Percentiles rank a stretch among this genome's conserved stretches.
Conservation (phyloP, 768 basidiomycete species). For the Naganishia vishniacii region DNA sequence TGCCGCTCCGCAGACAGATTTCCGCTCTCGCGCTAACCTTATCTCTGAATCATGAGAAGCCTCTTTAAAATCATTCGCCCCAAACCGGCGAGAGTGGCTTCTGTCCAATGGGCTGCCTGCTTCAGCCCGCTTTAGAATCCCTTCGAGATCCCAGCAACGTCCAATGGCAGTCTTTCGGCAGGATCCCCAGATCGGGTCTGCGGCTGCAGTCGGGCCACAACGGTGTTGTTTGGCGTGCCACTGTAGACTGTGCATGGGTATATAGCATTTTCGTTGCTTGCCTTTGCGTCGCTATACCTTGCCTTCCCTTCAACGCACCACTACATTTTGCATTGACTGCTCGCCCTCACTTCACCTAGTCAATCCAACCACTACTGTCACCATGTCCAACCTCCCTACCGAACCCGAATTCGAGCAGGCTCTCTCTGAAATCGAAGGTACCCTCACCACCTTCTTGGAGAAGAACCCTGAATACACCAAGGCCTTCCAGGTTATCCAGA, state of each 20-base stretch:
- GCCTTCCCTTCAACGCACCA: neutral
- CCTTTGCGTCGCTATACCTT: neutral
- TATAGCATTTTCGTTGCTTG: neutral
- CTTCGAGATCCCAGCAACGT: neutral
- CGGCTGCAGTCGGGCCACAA: neutral
- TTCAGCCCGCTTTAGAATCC: neutral
- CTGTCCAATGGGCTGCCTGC: neutral
- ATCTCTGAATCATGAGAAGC: constrained; percentile 4
- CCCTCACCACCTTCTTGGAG: constrained; percentile 55
- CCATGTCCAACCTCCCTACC: constrained; percentile 49
- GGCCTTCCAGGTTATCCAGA: constrained; percentile 59
- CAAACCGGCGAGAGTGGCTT: constrained; percentile 17
- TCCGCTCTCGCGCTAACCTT: constrained; percentile 2
- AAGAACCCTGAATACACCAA: constrained; percentile 64
- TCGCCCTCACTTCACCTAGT: neutral
- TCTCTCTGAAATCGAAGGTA: constrained; percentile 60
- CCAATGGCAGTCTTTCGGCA: neutral
- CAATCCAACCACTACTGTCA: constrained; percentile 23
- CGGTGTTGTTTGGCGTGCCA: neutral
- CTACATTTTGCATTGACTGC: constrained; percentile 17
- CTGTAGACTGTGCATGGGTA: neutral
- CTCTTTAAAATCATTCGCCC: neutral
- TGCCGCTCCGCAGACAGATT: neutral
- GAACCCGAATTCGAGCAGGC: constrained; percentile 72
- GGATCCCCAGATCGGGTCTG: neutral